Evolutionary conservation across 2,329 filamentous ascomycete genomes (phyloP).

Genomic region (Mollisia scopiformis): DNA sequence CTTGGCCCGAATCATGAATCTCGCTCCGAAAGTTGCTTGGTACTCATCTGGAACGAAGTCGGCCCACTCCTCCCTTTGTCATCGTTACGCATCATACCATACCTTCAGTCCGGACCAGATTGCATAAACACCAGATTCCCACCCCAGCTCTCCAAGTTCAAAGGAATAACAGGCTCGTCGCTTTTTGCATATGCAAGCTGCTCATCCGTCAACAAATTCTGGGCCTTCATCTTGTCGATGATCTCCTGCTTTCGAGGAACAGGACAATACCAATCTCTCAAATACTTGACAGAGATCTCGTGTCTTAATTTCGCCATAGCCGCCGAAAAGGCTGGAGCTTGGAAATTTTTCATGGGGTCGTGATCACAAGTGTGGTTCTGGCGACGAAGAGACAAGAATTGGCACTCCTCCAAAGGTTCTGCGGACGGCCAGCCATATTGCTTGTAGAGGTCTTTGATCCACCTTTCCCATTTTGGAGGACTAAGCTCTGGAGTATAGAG

Average conservation of each 20-base stretch:
- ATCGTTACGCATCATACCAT: neutral
- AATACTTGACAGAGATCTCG: conserved; percentile 8
- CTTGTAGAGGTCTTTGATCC: conserved; percentile 7
- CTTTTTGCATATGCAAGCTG: conserved; percentile 12
- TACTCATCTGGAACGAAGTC: neutral
- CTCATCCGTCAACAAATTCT: neutral
- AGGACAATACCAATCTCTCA: conserved; percentile 14
- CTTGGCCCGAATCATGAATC: neutral
- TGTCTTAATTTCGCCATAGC: conserved; percentile 5
- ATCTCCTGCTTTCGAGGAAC: conserved; percentile 7
- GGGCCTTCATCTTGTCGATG: conserved; percentile 2
- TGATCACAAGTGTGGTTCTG: conserved; percentile 9
- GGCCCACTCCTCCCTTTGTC: neutral
- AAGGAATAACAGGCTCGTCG: conserved; percentile 3
- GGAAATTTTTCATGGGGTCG: conserved; percentile 5
- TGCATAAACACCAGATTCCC: conserved; percentile 4
- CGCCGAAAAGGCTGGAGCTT: neutral
- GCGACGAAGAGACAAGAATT: conserved; percentile 1
- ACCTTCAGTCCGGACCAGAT: neutral
- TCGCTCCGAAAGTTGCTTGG: neutral
- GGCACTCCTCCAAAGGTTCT: conserved; percentile 12
- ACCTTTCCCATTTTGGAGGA: conserved; percentile 10
- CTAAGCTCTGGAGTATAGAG: conserved; percentile 9
- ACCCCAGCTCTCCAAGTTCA: conserved; percentile 5
- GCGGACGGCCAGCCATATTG: conserved; percentile 1